Base-by-base conservation (phyloP, 1,284 basidiomycete genomes). In the Sphagnurus paluster region DNA sequence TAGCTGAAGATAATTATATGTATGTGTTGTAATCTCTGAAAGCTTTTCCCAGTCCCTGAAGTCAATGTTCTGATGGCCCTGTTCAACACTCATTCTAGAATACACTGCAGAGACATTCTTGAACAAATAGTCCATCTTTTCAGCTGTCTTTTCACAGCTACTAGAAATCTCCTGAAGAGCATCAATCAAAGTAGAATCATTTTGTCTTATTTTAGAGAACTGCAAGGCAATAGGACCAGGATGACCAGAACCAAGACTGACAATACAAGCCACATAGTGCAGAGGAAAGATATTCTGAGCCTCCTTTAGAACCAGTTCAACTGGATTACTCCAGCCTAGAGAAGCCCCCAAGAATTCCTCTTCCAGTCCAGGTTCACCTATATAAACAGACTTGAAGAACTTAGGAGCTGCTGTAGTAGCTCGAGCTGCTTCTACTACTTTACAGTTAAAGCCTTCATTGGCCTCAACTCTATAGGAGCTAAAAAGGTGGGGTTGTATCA, bases 341-440 rank as follows among this genome's bases (percentile, higher is more conserved):
- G 13, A 14, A 11, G 26, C 37, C 32, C 24, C 37, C 10, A 36
- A 9, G 23, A 40, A 46, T 1, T 8, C 9, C 13, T 46, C 29
- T n/a, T 17, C 16, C n/a, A n/a, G n/a, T 0, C 19, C 1, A 4
- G n/a, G n/a, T n/a, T 20, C 23, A 7, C 24, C 30, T 11, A 46
- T 41, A 3, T 8, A 9, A 3, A 46, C 14, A 29, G 38, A n/a
- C 20, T 41, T 30, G n/a, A 46, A 46, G 4, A 46, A 26, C 3
- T 19, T 16, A 13, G 38, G 39, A 5, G 32, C 17, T n/a, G 39
- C 44, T 34, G 44, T 26, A 16, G 44, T 44, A 3, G 42, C 42
- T 29, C 34, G 42, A 13, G 42, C 35, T 16, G 41, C 35, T 25
- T 38, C 16, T 2, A 36, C 13, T 4, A 44, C 23, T 10, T 34